A percentile compares a stretch with the other conserved stretches of the same genome.
Conservation (phyloP, 306 rosid genomes). For the Lathyrus sativus region DNA sequence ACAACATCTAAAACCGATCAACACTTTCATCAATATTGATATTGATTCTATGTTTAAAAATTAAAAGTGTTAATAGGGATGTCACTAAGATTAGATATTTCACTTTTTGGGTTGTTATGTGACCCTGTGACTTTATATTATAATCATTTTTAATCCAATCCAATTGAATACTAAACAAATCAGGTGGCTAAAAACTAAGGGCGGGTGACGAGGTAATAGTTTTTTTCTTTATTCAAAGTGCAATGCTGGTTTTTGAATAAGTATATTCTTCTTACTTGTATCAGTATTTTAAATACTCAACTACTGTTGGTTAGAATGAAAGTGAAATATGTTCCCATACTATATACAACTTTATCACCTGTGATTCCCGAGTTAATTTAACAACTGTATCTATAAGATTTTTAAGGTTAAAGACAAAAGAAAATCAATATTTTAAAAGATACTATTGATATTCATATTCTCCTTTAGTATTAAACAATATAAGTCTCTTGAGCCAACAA, state of each 20-base stretch:
- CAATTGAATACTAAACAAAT: slow-evolving; percentile 33
- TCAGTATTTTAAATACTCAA: background rate
- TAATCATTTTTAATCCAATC: slow-evolving; percentile 22
- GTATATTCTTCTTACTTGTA: background rate
- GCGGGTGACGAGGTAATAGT: slow-evolving; percentile 36
- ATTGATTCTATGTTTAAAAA: slow-evolving; percentile 2
- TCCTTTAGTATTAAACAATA: slow-evolving; percentile 6
- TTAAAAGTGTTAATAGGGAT: slow-evolving; percentile 33
- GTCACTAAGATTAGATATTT: slow-evolving; percentile 14
- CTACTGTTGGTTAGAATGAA: background rate
- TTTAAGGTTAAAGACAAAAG: background rate
- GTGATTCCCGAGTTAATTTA: background rate
- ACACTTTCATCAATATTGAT: slow-evolving; percentile 15
- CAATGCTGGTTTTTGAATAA: background rate
- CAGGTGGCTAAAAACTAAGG: slow-evolving; percentile 49
- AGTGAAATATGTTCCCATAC: background rate
- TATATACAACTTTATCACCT: background rate
- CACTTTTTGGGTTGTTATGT: slow-evolving; percentile 23
- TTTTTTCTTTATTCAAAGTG: too few relatives aligned
- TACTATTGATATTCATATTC: background rate
- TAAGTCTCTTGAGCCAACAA: slow-evolving; percentile 5
- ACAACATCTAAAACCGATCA: slow-evolving; percentile 13
- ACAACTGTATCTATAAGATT: background rate
- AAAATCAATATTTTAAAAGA: background rate
- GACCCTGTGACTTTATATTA: slow-evolving; percentile 15